Conservation (phyloP, 1,284 basidiomycete species). For the Tremellales sp. region DNA sequence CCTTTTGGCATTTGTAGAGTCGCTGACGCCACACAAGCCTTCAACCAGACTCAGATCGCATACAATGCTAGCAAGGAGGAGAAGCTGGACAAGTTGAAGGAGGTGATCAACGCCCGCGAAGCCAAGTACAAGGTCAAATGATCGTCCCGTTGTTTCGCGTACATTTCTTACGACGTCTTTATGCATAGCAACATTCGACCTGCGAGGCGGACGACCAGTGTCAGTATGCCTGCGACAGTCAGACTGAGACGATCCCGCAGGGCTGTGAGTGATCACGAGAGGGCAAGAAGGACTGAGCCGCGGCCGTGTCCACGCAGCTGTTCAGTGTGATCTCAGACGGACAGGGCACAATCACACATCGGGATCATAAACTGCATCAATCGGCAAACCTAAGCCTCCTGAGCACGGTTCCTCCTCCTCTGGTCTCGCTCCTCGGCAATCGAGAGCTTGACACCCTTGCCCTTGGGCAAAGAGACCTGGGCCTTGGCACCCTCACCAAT, state of each 20-base stretch:
- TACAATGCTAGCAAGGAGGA: conserved; percentile 82
- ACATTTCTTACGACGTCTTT: too few species aligned
- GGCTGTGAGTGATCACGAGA: too few species aligned
- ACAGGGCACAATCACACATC: too few species aligned
- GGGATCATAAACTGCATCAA: conserved; percentile 1
- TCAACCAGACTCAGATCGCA: conserved; percentile 72
- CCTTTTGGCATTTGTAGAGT: background rate
- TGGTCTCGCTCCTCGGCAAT: conserved; percentile 49
- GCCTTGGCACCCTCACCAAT: conserved; percentile 94
- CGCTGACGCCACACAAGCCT: conserved; percentile 52
- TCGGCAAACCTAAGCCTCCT: conserved; percentile 34
- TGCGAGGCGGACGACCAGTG: too few species aligned
- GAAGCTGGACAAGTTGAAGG: conserved; percentile 65
- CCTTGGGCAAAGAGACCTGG: conserved; percentile 95
- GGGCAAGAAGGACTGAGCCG: too few species aligned
- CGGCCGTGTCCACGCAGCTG: too few species aligned
- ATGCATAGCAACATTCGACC: too few species aligned
- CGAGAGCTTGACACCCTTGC: conserved; percentile 66
- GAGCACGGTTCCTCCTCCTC: conserved; percentile 37
- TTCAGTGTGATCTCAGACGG: too few species aligned
- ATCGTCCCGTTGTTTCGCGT: too few species aligned
- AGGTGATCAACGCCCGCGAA: conserved; percentile 43
- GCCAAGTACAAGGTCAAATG: conserved; percentile 43
- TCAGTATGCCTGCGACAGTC: too few species aligned
- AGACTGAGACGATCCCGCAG: too few species aligned